Conservation (phyloP, 2,329 filamentous ascomycete genomes). For the Sphaerostilbella broomeana region DNA sequence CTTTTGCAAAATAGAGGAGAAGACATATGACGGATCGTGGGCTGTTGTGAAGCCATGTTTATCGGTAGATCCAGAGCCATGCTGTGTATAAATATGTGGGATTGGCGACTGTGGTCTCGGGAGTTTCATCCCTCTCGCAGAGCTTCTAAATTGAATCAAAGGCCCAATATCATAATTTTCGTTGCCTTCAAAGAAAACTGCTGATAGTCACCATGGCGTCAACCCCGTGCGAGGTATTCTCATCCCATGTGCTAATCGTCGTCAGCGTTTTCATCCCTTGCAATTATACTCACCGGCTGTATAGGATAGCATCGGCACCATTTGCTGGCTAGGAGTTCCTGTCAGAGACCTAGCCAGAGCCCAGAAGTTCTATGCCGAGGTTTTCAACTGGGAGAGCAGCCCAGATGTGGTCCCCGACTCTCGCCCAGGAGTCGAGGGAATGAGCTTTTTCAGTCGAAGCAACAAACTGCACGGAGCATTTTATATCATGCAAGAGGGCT, state of each 20-base stretch:
- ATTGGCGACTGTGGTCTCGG: no score
- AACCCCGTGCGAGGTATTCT: constrained; percentile 5
- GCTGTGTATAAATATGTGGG: background rate
- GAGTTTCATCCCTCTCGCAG: background rate
- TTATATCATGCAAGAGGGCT: constrained; percentile 25
- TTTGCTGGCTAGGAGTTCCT: constrained; percentile 36
- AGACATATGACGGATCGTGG: background rate
- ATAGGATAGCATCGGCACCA: constrained; percentile 22
- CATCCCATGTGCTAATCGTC: background rate
- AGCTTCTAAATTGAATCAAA: background rate
- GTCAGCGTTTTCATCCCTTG: background rate
- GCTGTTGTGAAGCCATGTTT: background rate
- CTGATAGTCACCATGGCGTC: background rate
- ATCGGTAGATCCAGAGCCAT: background rate
- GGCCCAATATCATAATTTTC: background rate
- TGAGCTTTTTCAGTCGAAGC: constrained; percentile 31
- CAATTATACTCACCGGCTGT: constrained; percentile 1
- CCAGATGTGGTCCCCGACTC: constrained; percentile 17
- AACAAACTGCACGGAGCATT: constrained; percentile 29
- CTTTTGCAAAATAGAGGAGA: background rate
- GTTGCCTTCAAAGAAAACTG: background rate
- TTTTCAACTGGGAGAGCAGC: constrained; percentile 29
- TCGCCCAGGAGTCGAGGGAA: constrained; percentile 21
- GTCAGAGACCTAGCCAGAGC: constrained; percentile 28
- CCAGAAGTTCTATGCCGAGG: constrained; percentile 31